phyloP scores from a whole-genome alignment of 306 rosid genomes.

The Corylus avellana region DNA sequence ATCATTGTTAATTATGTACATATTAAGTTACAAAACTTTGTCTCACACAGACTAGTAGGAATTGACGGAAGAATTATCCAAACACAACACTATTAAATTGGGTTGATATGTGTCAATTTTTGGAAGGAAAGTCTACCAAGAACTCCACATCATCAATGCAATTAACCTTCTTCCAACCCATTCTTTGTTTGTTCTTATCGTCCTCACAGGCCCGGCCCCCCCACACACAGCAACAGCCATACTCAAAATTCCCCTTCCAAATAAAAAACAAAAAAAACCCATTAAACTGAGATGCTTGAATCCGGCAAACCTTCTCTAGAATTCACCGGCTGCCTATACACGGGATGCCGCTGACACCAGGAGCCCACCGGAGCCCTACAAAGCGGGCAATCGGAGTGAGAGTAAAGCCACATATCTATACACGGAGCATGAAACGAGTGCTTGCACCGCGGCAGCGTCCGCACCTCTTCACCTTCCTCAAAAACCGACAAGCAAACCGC shows the following conservation, averaged over 20 bases:
- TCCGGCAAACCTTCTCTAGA: slow-evolving; percentile 32
- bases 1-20: no score
- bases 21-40: no score
- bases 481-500: slow-evolving; percentile 71
- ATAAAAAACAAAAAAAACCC: background rate
- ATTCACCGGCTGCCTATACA: slow-evolving; percentile 28
- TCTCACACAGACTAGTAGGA: no score
- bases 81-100: no score
- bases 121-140: no score
- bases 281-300: slow-evolving; percentile 19
- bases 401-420: slow-evolving; percentile 91
- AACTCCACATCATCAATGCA: background rate
- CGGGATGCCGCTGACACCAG: slow-evolving; percentile 16
- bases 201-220: background rate
- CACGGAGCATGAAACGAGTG: slow-evolving; percentile 78
- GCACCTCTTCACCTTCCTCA: slow-evolving; percentile 89
- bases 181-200: background rate
- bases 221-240: background rate
- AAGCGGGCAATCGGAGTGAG: slow-evolving; percentile 89
- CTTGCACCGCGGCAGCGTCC: slow-evolving; percentile 68
- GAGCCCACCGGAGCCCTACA: slow-evolving; percentile 63
- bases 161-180: background rate
- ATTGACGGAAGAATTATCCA: no score
- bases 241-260: background rate
- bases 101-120: no score